Evolutionary conservation across 2,329 filamentous ascomycete genomes (phyloP).

Genomic region (Beauveria brongniartii): DNA sequence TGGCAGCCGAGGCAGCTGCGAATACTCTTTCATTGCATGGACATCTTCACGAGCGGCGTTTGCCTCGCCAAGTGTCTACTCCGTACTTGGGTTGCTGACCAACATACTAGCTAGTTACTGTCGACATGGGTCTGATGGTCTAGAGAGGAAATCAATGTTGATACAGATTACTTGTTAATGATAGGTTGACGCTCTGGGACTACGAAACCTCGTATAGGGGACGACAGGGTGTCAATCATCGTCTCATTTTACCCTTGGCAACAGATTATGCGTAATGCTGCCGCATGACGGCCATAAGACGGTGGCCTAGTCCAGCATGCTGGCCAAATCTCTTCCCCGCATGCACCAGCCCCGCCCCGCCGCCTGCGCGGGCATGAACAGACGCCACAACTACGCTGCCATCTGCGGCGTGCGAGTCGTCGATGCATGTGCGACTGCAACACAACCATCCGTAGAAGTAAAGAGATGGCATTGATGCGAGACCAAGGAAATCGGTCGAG

Average conservation of each 20-base stretch:
- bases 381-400: no score
- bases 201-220: not conserved
- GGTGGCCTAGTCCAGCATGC: not conserved
- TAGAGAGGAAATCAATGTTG: no score
- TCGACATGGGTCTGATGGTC: no score
- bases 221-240: not conserved
- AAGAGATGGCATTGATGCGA: not conserved
- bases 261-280: not conserved
- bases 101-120: no score
- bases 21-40: no score
- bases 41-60: no score
- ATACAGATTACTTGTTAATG: not conserved
- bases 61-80: no score
- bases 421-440: no score
- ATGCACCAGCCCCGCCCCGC: not conserved
- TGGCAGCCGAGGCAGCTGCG: no score
- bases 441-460: not conserved
- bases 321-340: not conserved
- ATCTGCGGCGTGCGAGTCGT: no score
- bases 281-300: not conserved
- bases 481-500: not conserved
- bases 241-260: not conserved
- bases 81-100: no score
- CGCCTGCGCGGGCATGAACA: no score
- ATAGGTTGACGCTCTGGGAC: not conserved